Base-by-base conservation (phyloP, 176 grass and related monocot genomes). In the Cenchrus purpureus region DNA sequence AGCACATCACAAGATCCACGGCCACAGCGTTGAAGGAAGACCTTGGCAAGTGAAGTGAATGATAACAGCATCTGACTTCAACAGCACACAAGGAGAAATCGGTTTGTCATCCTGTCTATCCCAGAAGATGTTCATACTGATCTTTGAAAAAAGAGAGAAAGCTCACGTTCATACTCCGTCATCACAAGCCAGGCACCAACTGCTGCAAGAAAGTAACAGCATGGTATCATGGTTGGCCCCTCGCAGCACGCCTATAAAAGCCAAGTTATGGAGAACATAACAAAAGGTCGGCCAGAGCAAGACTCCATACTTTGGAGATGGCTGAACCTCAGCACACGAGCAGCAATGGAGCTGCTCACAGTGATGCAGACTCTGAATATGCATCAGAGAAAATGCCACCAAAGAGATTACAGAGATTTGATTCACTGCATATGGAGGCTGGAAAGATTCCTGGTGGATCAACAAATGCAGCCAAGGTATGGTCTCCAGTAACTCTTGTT, bases 351-450 rank as follows among this genome's bases (percentile, higher is more conserved):
- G 57, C 19, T 40, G 82, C 76, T 58, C 77, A 81, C 40, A 19
- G 14, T 44, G 71, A 44, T 77, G 64, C 69, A 19, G 34, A 65
- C 42, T 50, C 85, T 71, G 56, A 15, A 72, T 76, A 80, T 52
- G 76, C 69, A n/a, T 68, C 83, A n/a, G 79, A 66, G 45, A 58
- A 78, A 46, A 53, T 17, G 17, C 31, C 59, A 0, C 48, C 87
- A 28, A 83, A 62, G 69, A 86, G 83, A 74, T 68, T 92, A 57
- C 82, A 86, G 58, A 84, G 87, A 67, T 83, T 68, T 17, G 90
- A 92, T 65, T 92, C 90, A 12, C 83, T 92, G 83, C 87, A 92
- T 46, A 89, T 86, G n/a, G 90, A 92, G 44, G 90, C 90, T 29
- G 87, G 79, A 67, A 86, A 55, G 65, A 69, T 92, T 56, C 84